Conservation (phyloP, 2,329 filamentous ascomycete species). For the Venturia effusa region DNA sequence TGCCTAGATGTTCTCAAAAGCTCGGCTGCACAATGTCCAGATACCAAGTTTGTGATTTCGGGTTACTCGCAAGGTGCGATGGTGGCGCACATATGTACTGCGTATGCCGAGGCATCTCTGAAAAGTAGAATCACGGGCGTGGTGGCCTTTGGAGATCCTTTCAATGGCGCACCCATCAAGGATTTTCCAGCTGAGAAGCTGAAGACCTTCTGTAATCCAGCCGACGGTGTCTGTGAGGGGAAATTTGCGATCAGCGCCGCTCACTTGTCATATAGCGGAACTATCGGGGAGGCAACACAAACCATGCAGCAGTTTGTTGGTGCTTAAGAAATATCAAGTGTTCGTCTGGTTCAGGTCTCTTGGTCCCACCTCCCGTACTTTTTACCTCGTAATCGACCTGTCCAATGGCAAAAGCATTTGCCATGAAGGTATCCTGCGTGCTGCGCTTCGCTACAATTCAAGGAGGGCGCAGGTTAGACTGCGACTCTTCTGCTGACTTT, state of each 20-base stretch:
- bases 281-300: not conserved
- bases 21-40: not conserved
- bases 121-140: not conserved
- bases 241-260: not conserved
- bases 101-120: not conserved
- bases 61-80: conserved; percentile 10
- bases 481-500: too few species aligned
- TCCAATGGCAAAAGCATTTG: too few species aligned
- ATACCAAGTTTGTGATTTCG: not conserved
- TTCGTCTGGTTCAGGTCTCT: too few species aligned
- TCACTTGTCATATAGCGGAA: conserved; percentile 1
- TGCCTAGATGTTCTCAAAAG: not conserved
- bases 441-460: too few species aligned
- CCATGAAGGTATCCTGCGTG: too few species aligned
- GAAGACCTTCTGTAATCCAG: not conserved
- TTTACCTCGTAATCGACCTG: too few species aligned
- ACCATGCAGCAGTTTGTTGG: too few species aligned
- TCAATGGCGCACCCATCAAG: conserved; percentile 7
- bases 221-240: conserved; percentile 8
- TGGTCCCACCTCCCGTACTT: too few species aligned
- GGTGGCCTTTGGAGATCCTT: conserved; percentile 7
- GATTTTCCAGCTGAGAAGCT: not conserved
- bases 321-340: too few species aligned
- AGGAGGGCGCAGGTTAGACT: too few species aligned
- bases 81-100: conserved; percentile 2